Percentiles rank a stretch among this genome's conserved stretches.
phyloP scores from a whole-genome alignment of 2,329 filamentous ascomycete genomes.

The Trichoderma polysporum region DNA sequence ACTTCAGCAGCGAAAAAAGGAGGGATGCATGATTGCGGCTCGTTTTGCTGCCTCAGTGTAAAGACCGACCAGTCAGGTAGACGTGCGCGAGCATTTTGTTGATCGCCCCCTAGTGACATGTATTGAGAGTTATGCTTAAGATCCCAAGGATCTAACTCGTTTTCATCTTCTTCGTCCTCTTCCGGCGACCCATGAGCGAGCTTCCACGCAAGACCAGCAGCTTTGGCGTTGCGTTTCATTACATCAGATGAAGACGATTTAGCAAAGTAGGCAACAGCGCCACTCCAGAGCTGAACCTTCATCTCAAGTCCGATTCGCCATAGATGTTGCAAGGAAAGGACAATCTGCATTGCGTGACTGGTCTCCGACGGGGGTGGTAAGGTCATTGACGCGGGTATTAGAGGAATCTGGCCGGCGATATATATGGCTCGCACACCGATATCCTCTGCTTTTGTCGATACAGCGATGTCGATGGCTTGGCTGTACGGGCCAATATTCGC shows the following conservation, averaged over 20 bases:
- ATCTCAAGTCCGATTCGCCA: conserved; percentile 76
- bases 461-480: conserved; percentile 67
- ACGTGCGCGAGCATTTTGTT: conserved; percentile 27
- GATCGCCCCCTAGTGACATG: conserved; percentile 41
- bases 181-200: conserved; percentile 40
- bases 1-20: conserved; percentile 76
- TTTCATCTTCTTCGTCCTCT: conserved; percentile 49
- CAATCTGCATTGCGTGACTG: conserved; percentile 57
- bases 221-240: conserved; percentile 37
- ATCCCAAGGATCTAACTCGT: conserved; percentile 67
- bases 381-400: conserved; percentile 77
- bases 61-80: conserved; percentile 55
- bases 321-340: conserved; percentile 82
- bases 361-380: conserved; percentile 44
- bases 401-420: conserved; percentile 87
- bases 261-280: conserved; percentile 72
- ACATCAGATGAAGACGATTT: conserved; percentile 30
- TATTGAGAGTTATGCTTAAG: conserved; percentile 56
- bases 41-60: conserved; percentile 37
- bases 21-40: conserved; percentile 46
- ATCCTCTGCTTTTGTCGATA: conserved; percentile 25
- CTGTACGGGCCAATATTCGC: conserved; percentile 98
- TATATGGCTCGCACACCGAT: conserved; percentile 48
- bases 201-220: conserved; percentile 51
- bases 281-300: conserved; percentile 71